Percentiles rank a stretch among this genome's conserved stretches.
These are phyloP conservation scores for Aureobasidium sp. DNA, from an alignment of 2,329 filamentous ascomycete species.

Conservation along the genomic window DNA sequence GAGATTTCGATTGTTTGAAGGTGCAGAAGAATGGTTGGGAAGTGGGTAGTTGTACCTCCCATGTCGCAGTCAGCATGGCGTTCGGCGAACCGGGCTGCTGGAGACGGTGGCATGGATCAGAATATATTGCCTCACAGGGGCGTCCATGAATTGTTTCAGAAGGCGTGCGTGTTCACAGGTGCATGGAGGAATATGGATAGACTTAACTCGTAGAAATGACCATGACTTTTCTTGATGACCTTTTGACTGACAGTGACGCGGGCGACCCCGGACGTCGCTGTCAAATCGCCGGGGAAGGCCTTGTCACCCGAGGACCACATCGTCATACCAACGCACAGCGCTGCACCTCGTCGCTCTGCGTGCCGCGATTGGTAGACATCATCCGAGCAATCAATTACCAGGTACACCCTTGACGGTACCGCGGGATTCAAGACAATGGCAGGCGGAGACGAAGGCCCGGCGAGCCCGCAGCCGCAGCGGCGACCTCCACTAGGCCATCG, in stretches of 20 bases:
- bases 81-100: slow-evolving; percentile 1
- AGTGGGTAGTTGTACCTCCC: background rate
- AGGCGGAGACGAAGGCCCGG: slow-evolving; percentile 11
- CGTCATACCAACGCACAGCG: slow-evolving; percentile 14
- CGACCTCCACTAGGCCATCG: slow-evolving; percentile 38
- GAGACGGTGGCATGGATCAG: background rate
- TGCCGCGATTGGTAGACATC: background rate
- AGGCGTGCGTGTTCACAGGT: background rate
- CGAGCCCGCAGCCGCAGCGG: slow-evolving; percentile 31
- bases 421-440: background rate
- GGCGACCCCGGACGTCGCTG: background rate
- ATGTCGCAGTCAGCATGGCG: slow-evolving; percentile 8
- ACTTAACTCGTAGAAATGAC: background rate
- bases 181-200: background rate
- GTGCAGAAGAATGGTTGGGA: background rate
- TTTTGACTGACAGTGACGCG: slow-evolving; percentile 7
- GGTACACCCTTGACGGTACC: slow-evolving; percentile 4
- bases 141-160: background rate
- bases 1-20: background rate
- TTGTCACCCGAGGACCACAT: background rate
- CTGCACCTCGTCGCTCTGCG: slow-evolving; percentile 1
- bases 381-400: slow-evolving; percentile 1
- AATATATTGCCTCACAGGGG: background rate
- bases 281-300: background rate
- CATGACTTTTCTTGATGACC: slow-evolving; percentile 5